Evolutionary conservation across 192 early-diverging fungal species (phyloP).

Genomic region (Coemansia sp.): DNA sequence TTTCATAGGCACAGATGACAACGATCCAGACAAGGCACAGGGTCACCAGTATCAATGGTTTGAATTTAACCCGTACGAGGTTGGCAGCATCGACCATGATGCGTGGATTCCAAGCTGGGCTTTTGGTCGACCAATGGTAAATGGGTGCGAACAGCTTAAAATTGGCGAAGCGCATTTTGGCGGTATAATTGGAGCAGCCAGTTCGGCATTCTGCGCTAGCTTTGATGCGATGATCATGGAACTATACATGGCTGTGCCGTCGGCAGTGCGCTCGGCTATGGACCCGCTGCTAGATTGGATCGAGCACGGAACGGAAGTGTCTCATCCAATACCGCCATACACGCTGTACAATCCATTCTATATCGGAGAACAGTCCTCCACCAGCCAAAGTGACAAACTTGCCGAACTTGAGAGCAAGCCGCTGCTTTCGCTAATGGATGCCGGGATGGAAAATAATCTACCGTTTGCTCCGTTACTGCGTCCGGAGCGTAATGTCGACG

Average conservation of each 20-base stretch:
- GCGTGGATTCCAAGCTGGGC: constrained; percentile 79
- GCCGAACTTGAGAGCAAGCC: constrained; percentile 32
- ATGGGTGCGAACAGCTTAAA: constrained; percentile 60
- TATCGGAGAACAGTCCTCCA: background rate
- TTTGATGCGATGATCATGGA: constrained; percentile 50
- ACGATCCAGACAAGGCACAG: constrained; percentile 29
- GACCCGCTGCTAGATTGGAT: constrained; percentile 52
- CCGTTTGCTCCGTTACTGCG: constrained; percentile 72
- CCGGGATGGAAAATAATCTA: constrained; percentile 79
- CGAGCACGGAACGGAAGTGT: constrained; percentile 55
- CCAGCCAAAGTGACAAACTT: constrained; percentile 2
- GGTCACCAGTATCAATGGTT: constrained; percentile 69
- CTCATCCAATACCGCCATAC: constrained; percentile 67
- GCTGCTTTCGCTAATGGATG: constrained; percentile 69
- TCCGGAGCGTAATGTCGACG: constrained; percentile 66
- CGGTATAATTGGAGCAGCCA: constrained; percentile 62
- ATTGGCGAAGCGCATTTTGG: constrained; percentile 69
- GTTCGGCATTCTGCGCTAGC: constrained; percentile 51
- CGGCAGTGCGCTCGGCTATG: constrained; percentile 27
- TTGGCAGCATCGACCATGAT: constrained; percentile 73
- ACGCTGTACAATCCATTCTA: constrained; percentile 71
- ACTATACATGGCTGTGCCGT: constrained; percentile 37
- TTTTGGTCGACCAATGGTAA: constrained; percentile 71
- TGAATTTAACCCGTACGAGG: constrained; percentile 77
- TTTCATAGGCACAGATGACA: constrained; percentile 52